These are phyloP conservation scores for Huntiella moniliformis DNA, from an alignment of 2,329 filamentous ascomycete genomes.

Conservation along the genomic window DNA sequence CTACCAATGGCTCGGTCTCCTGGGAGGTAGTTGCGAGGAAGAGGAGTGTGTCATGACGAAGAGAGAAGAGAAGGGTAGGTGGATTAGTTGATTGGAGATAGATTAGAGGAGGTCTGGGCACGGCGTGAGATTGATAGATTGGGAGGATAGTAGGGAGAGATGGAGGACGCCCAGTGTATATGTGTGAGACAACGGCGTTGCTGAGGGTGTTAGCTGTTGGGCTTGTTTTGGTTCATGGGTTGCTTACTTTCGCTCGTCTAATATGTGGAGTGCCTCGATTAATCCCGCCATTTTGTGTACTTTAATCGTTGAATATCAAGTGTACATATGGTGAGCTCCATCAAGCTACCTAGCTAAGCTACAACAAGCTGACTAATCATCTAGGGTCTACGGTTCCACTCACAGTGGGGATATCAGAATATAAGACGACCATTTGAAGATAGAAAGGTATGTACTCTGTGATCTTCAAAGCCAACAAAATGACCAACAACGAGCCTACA, in stretches of 20 bases:
- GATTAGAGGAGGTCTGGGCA: slow-evolving; percentile 68
- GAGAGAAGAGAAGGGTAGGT: slow-evolving; percentile 72
- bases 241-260: slow-evolving; percentile 77
- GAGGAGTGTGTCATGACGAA: slow-evolving; percentile 71
- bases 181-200: slow-evolving; percentile 70
- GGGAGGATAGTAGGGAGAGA: slow-evolving; percentile 59
- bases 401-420: too few relatives aligned
- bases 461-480: too few relatives aligned
- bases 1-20: slow-evolving; percentile 75
- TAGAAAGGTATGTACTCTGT: too few relatives aligned
- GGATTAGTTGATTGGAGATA: slow-evolving; percentile 70
- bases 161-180: slow-evolving; percentile 67
- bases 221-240: not conserved
- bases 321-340: too few relatives aligned
- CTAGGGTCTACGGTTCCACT: too few relatives aligned
- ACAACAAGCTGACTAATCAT: too few relatives aligned
- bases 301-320: too few relatives aligned
- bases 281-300: slow-evolving; percentile 52
- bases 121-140: slow-evolving; percentile 66
- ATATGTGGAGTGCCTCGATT: slow-evolving; percentile 92
- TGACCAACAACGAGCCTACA: slow-evolving; percentile 16
- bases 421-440: too few relatives aligned
- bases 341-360: too few relatives aligned
- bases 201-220: slow-evolving; percentile 25
- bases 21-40: slow-evolving; percentile 69